These are phyloP conservation scores for Solanum bulbocastanum DNA, from an alignment of 257 asterid species.

Conservation along the genomic window DNA sequence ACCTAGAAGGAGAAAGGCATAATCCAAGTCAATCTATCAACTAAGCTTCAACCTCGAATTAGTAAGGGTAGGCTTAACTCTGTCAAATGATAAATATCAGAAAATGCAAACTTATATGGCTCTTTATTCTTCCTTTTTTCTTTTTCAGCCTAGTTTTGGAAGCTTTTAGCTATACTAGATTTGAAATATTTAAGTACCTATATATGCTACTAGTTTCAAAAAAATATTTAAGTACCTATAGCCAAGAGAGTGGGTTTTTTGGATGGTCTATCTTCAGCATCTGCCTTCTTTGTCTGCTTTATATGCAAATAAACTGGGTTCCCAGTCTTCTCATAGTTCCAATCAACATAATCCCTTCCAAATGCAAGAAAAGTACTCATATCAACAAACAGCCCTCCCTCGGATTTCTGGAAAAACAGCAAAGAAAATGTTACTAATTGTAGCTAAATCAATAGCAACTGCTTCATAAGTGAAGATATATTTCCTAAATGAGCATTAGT, in stretches of 20 bases:
- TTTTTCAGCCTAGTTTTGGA: neutral
- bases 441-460: neutral
- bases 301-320: constrained; percentile 86
- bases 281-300: constrained; percentile 51
- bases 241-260: constrained; percentile 94
- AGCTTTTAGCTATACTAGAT: neutral
- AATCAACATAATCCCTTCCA: constrained; percentile 78
- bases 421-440: neutral
- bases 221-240: constrained; percentile 43
- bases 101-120: neutral
- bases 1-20: constrained; percentile 35
- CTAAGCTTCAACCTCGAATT: neutral
- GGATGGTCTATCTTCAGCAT: constrained; percentile 80
- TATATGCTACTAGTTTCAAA: too few relatives aligned
- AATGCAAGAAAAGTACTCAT: constrained; percentile 86
- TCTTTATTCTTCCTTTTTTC: neutral
- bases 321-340: constrained; percentile 92
- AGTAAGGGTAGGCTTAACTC: neutral
- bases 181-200: constrained; percentile 37
- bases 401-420: constrained; percentile 56
- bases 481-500: neutral
- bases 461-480: neutral
- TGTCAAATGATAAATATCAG: neutral
- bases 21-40: neutral
- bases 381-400: constrained; percentile 85